phyloP scores from a whole-genome alignment of 2,329 filamentous ascomycete genomes.

The Penicillium nordicum region DNA sequence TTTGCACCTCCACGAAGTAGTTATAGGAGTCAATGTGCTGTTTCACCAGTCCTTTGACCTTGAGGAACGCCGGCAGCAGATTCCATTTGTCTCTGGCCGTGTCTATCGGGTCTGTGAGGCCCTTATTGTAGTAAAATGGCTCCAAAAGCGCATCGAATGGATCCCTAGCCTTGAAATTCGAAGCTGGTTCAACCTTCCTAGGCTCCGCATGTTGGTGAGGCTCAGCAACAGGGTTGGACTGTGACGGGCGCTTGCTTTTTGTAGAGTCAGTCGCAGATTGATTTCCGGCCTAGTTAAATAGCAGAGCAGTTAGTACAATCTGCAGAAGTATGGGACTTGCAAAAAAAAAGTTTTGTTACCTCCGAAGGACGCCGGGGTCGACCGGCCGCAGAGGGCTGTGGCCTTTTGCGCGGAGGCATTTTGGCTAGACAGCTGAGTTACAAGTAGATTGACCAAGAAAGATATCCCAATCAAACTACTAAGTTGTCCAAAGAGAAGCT shows the following conservation, averaged over 20 bases:
- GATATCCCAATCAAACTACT: constrained; percentile 10
- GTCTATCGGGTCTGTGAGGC: constrained; percentile 65
- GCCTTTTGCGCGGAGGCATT: constrained; percentile 41
- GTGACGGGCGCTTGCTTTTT: constrained; percentile 29
- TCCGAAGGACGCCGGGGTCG: constrained; percentile 28
- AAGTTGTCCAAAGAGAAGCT: constrained; percentile 6
- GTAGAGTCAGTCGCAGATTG: constrained; percentile 22
- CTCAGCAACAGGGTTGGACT: constrained; percentile 24
- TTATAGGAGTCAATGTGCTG: constrained; percentile 99
- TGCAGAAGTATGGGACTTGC: not conserved
- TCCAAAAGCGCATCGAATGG: constrained; percentile 62
- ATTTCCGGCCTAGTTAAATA: constrained; percentile 1
- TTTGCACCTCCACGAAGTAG: constrained; percentile 92
- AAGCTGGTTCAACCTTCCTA: constrained; percentile 16
- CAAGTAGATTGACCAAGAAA: not conserved
- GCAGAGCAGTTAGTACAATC: constrained; percentile 8
- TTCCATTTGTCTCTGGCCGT: constrained; percentile 90
- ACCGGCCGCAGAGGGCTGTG: constrained; percentile 30
- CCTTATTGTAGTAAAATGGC: constrained; percentile 68
- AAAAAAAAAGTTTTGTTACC: constrained; percentile 33
- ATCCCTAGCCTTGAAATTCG: constrained; percentile 32
- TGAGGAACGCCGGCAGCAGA: constrained; percentile 91
- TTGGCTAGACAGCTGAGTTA: constrained; percentile 10
- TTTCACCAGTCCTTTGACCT: constrained; percentile 94
- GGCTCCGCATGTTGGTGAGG: constrained; percentile 17